Evolutionary conservation across 2,329 filamentous ascomycete species (phyloP), one percentile per base, ranked within the genome.

Genomic region (Cladosporium velox): DNA sequence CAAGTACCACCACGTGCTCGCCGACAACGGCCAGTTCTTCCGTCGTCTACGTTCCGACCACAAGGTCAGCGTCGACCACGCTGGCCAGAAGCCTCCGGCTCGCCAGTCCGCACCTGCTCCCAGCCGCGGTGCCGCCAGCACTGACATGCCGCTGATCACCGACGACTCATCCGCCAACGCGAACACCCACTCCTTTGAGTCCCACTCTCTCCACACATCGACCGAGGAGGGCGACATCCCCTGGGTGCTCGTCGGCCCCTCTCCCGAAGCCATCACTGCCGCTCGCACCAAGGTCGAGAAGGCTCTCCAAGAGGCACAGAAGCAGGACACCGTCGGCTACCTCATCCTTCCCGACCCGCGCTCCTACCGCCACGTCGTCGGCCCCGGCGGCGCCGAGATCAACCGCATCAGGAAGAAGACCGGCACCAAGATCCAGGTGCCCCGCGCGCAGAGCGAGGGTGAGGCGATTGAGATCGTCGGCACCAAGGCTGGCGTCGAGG

Each of bases 391-490:
- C 67, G 91, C 88, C 78, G 94, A 94, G 79, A 96, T 99, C 78
- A 97, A 97, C 80, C 83, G 88, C 51, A 97, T 99, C 77, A 89
- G 95, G 72, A 92, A 92, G 82, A 88, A 95, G 83, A 97, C 93
- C 61, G 91, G 91, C 65, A 97, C 93, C 80, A 93, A 91, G 81
- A 96, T 99, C 77, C 93, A 93, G 70, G 94, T 99, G 49, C 95
- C 95, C 26, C 89, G 91, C 71, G 90, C 92, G 74, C 91, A 96
- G 78, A 83, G 83, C 59, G 80, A 82, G 71, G 85, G 84, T 26
- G 93, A 97, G 79, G 92, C 94, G 4, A 97, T 99, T 76, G 92
- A 97, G 82, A 91, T 99, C 73, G 84, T 90, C 41, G 95, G 95
- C 47, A 86, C 85, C 65, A 87, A 86, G 75, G 90, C 92, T 18